Evolutionary conservation across 345 rosid species (phyloP), one percentile per base, ranked within the genome.

Genomic region (Brassica cretica): DNA sequence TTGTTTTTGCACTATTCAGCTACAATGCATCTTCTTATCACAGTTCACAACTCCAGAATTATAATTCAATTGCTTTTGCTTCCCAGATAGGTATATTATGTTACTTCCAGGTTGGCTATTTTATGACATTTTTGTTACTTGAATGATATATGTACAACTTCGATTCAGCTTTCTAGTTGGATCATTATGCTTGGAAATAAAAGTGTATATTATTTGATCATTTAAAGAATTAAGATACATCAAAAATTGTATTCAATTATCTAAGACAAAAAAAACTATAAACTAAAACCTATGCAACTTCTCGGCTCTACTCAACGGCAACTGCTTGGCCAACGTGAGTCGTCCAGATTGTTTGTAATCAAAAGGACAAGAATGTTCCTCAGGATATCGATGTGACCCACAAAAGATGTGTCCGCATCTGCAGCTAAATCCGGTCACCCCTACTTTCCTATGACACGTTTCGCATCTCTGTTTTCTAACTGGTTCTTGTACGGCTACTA

Each of bases 381-480:
- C 96, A 0, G 93, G 87, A 83, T 90, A 89, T n/a, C 95, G 92
- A 78, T 89, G 93, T 21, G 72, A 78, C 39, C 85, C 84, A 75
- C 97, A 92, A 79, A 85, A 92, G 65, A 83, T 76, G 81, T 81
- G 71, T 8, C 92, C 91, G 5, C 97, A 92, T 77, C 82, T 81
- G 77, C 96, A 90, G 37, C 68, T 83, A 59, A 90, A 92, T 55
- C 92, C 92, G 9, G 88, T 82, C 67, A 92, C 72, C 21, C 93
- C 93, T 39, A 92, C 89, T 32, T 88, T 84, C 84, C 78, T 92
- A 18, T 68, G 25, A 71, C 96, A 92, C 14, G 70, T 66, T n/a
- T 53, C 77, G 68, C 96, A 92, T 79, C 90, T 80, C 67, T 33
- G 84, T 69, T 76, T 64, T 14, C 3, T 11, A 10, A n/a, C 53